These are phyloP conservation scores for Talaromyces sp. DNA, from an alignment of 2,329 filamentous ascomycete species.

Conservation along the genomic window DNA sequence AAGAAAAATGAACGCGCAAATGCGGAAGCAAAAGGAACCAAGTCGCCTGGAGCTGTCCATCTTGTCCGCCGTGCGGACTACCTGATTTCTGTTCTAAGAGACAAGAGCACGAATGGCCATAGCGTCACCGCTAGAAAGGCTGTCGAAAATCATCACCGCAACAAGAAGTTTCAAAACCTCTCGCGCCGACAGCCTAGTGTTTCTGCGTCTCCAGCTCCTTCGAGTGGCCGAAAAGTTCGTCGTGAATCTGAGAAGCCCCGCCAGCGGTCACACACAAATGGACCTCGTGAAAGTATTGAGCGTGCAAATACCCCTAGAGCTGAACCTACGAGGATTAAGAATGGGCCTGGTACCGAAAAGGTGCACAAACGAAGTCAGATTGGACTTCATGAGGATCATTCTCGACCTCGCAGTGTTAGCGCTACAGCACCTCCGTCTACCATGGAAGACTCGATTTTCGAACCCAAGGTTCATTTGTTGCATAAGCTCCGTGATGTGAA, in stretches of 20 bases:
- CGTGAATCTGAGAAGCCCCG: conserved; percentile 43
- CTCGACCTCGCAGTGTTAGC: conserved; percentile 37
- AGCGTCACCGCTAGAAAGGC: conserved; percentile 64
- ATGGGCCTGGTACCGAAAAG: conserved; percentile 33
- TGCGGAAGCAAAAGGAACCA: conserved; percentile 54
- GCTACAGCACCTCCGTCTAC: conserved; percentile 33
- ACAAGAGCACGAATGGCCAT: conserved; percentile 74
- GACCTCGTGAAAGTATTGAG: conserved; percentile 41
- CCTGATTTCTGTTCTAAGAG: conserved; percentile 87
- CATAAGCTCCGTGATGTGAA: conserved; percentile 45
- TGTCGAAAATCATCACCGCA: conserved; percentile 89
- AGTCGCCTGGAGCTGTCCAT: conserved; percentile 95
- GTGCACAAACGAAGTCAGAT: conserved; percentile 33
- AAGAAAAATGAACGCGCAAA: conserved; percentile 86
- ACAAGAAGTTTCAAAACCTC: conserved; percentile 62
- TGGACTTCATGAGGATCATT: conserved; percentile 33
- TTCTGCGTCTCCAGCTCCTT: conserved; percentile 46
- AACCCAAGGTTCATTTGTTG: conserved; percentile 44
- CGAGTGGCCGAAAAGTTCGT: conserved; percentile 38
- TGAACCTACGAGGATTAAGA: conserved; percentile 35
- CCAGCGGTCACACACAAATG: conserved; percentile 40
- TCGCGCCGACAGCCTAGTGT: conserved; percentile 36
- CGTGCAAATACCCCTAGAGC: conserved; percentile 41
- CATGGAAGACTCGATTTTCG: conserved; percentile 46
- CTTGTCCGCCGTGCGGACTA: conserved; percentile 94